Percentiles rank a stretch among this genome's conserved stretches.
These are phyloP conservation scores for Biscutella laevigata DNA, from an alignment of 441 rosid species.

Conservation along the genomic window DNA sequence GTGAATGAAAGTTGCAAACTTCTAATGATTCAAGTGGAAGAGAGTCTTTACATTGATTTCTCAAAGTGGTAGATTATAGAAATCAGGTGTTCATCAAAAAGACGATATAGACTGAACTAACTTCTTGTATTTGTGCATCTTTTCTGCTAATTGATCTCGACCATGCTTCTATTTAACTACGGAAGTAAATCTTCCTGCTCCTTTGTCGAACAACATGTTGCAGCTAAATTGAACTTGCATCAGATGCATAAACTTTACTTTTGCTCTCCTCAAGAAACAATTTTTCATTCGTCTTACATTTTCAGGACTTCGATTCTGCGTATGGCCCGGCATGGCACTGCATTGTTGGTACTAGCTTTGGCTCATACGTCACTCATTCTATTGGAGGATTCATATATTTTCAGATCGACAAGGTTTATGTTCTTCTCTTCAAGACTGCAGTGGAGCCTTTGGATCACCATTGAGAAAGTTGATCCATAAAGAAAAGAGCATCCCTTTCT, in stretches of 20 bases:
- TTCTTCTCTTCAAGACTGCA: slow-evolving; percentile 90
- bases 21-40: neutral
- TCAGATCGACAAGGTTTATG: slow-evolving; percentile 78
- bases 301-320: slow-evolving; percentile 80
- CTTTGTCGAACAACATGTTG: neutral
- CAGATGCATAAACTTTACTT: neutral
- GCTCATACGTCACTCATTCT: slow-evolving; percentile 91
- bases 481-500: neutral
- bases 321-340: slow-evolving; percentile 99
- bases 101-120: too few species aligned
- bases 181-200: neutral
- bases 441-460: slow-evolving; percentile 72
- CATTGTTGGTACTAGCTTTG: slow-evolving; percentile 94
- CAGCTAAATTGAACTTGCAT: neutral
- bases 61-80: neutral
- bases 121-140: too few species aligned
- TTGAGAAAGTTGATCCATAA: slow-evolving; percentile 3
- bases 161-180: neutral
- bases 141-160: neutral
- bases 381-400: slow-evolving; percentile 90
- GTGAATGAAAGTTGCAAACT: too few species aligned
- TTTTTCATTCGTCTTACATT: neutral
- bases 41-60: neutral
- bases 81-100: neutral
- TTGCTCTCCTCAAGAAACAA: neutral